Evolutionary conservation across 2,329 filamentous ascomycete genomes (phyloP).

Genomic region (Penicillium sp.): DNA sequence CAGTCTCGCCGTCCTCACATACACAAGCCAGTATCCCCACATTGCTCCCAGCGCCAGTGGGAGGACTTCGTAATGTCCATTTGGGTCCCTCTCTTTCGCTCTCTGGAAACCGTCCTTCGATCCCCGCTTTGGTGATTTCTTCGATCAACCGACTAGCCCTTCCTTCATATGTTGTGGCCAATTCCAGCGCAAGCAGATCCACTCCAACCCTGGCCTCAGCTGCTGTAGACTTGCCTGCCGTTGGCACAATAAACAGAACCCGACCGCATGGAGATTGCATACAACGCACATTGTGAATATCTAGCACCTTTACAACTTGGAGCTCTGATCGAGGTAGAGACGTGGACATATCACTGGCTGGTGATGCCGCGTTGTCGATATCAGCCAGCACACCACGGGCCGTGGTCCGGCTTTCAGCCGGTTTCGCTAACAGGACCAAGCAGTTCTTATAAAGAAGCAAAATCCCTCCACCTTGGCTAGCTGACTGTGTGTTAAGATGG

Average conservation of each 20-base stretch:
- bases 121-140: constrained; percentile 78
- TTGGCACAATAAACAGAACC: constrained; percentile 37
- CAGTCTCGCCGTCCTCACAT: constrained; percentile 43
- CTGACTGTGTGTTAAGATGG: constrained; percentile 42
- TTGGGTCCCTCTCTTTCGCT: constrained; percentile 73
- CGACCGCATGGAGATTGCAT: constrained; percentile 47
- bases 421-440: constrained; percentile 71
- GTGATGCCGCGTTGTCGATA: constrained; percentile 72
- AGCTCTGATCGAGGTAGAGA: constrained; percentile 58
- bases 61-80: constrained; percentile 72
- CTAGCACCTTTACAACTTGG: constrained; percentile 69
- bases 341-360: constrained; percentile 33
- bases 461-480: constrained; percentile 58
- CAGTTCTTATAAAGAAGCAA: constrained; percentile 82
- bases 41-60: constrained; percentile 54
- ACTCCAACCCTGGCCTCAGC: constrained; percentile 21
- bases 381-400: constrained; percentile 78
- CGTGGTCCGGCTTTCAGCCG: constrained; percentile 58
- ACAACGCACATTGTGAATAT: constrained; percentile 66
- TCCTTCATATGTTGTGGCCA: constrained; percentile 72
- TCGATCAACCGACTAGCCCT: constrained; percentile 74
- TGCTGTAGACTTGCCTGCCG: constrained; percentile 21
- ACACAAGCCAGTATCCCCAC: constrained; percentile 50
- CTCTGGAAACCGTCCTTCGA: constrained; percentile 81
- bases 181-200: constrained; percentile 63